Base-by-base conservation (phyloP, 1,139 yeast species). In the Wickerhamomyces sp. region DNA sequence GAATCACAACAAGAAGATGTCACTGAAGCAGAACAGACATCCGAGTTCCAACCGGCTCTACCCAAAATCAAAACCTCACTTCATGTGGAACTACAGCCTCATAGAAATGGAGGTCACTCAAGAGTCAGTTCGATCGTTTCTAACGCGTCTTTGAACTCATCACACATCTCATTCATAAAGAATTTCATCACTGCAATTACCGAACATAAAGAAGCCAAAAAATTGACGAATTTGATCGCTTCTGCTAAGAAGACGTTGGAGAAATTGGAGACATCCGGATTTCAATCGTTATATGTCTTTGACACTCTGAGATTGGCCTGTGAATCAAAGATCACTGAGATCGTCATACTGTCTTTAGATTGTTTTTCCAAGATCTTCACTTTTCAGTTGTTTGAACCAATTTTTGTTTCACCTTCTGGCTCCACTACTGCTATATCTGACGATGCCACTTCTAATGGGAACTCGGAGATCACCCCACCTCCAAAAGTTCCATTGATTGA, bases 401-500 rank as follows among this genome's bases (percentile, higher is more conserved):
- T 64, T 20, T 55, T 62, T 32, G 66, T 70, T 2, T 54, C 62
- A 16, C 66, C 67, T 3, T 64, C 70, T 2, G 63, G 70, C 4
- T 57, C 59, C 32, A 51, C 66, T 2, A 64, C 64, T 12, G 54
- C 55, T 7, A 54, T 64, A 45, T 42, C 41, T 13, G n/a, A 14
- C 11, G 36, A 51, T 28, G 61, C 58, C 25, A 53, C 51, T 27
- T 44, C 49, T 12, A 47, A 40, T 13, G 31, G 18, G 8, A 59
- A 53, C 14, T 49, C 58, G 18, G 59, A 60, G 4, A 69, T 73
- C 12, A 66, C 75, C 0, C 75, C 75, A 4, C 75, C 72, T 13
- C 75, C 75, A 16, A 68, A 70, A 33, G 70, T 78, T 17, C 71
- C 73, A 18, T 57, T 88, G 40, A 78, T 94, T 23, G 95, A 88